These are phyloP conservation scores for Stachybotrys echinatus DNA, from an alignment of 2,329 filamentous ascomycete species.

Conservation along the genomic window DNA sequence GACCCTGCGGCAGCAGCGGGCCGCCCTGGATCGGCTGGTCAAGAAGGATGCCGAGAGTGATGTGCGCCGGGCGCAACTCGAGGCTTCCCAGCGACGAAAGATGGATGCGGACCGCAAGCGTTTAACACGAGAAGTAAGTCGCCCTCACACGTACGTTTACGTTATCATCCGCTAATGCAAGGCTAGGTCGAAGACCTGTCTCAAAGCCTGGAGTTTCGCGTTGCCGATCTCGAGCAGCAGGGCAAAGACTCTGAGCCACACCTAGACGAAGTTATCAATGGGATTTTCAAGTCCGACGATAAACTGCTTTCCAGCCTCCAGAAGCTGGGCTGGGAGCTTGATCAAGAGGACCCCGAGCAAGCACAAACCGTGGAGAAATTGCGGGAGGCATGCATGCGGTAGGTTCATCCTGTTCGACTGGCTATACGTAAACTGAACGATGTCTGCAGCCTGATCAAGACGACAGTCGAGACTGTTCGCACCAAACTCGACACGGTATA, in stretches of 20 bases:
- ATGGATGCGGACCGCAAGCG: constrained; percentile 33
- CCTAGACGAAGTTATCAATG: constrained; percentile 43
- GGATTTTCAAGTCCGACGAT: constrained; percentile 56
- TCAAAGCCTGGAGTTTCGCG: constrained; percentile 38
- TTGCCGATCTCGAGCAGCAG: constrained; percentile 47
- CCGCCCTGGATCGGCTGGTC: constrained; percentile 49
- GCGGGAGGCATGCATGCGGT: constrained; percentile 53
- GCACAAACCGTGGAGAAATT: constrained; percentile 49
- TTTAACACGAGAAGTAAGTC: constrained; percentile 34
- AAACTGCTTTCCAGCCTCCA: constrained; percentile 60
- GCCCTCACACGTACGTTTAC: neutral
- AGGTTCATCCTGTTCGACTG: constrained; percentile 4
- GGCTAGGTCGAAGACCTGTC: constrained; percentile 42
- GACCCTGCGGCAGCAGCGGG: constrained; percentile 55
- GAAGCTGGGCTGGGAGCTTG: constrained; percentile 58
- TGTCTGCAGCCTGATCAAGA: constrained; percentile 47
- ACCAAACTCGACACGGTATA: constrained; percentile 52
- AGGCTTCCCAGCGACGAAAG: constrained; percentile 19
- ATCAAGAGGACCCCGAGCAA: constrained; percentile 45
- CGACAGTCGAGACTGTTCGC: constrained; percentile 48
- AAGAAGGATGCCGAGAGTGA: constrained; percentile 30
- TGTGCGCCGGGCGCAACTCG: constrained; percentile 21
- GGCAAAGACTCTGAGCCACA: constrained; percentile 35
- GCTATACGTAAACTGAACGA: neutral
- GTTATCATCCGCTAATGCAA: neutral